A percentile compares a stretch with the other conserved stretches of the same genome.
Evolutionary conservation across 768 basidiomycete species (phyloP).

Genomic region (Phlebiopsis flavidoalba): DNA sequence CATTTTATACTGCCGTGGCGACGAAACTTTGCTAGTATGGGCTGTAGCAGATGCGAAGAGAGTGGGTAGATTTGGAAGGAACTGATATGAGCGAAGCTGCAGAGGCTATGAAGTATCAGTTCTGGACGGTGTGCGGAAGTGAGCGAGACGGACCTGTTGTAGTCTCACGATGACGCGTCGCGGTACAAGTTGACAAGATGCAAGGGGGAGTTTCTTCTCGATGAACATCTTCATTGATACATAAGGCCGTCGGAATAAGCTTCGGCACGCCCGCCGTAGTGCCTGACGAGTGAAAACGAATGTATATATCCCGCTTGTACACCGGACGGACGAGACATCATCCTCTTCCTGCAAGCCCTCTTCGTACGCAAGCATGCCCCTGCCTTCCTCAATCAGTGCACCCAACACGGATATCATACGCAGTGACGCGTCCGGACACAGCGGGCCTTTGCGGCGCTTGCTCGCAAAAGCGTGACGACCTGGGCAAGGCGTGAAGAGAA

Average conservation of each 20-base stretch:
- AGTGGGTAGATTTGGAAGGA: slow-evolving; percentile 5
- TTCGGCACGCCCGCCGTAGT: slow-evolving; percentile 15
- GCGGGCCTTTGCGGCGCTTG: slow-evolving; percentile 9
- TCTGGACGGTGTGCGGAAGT: too few species aligned
- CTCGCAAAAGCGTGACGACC: slow-evolving; percentile 7
- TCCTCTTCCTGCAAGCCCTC: neutral
- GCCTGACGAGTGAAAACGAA: slow-evolving; percentile 16
- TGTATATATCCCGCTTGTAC: slow-evolving; percentile 4
- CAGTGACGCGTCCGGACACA: neutral
- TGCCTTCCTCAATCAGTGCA: neutral
- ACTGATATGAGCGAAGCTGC: slow-evolving; percentile 16
- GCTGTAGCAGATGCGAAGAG: too few species aligned
- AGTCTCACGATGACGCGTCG: slow-evolving; percentile 1
- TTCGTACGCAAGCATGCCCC: neutral
- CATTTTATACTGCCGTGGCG: neutral
- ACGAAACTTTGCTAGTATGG: neutral
- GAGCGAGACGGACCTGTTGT: slow-evolving; percentile 2
- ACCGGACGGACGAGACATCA: neutral
- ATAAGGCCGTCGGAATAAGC: slow-evolving; percentile 16
- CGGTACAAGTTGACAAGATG: neutral
- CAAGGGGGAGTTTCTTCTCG: neutral
- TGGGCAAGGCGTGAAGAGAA: slow-evolving; percentile 10
- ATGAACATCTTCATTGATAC: slow-evolving; percentile 8
- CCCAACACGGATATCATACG: neutral
- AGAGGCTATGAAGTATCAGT: neutral